Evolutionary conservation across 2,329 filamentous ascomycete species (phyloP).

Genomic region (Neofusicoccum laricinum): DNA sequence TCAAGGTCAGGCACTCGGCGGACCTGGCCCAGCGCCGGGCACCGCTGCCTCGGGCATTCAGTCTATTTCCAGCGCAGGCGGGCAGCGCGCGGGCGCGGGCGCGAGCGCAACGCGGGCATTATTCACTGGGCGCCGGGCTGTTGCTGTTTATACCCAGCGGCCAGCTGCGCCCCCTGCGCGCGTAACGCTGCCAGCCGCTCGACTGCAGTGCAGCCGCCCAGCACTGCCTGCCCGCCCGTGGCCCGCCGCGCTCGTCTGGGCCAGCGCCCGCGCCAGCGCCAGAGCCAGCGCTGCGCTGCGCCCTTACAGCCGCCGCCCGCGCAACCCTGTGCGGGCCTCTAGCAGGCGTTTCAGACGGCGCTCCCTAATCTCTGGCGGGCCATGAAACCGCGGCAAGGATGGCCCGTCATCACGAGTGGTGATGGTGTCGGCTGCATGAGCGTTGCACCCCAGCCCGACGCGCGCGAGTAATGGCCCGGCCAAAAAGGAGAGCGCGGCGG

Average conservation of each 20-base stretch:
- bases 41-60: neutral
- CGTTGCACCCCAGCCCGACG: neutral
- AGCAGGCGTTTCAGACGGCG: conserved; percentile 14
- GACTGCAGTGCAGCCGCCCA: too few species aligned
- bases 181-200: neutral
- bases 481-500: neutral
- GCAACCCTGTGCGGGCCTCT: conserved; percentile 1
- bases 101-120: too few species aligned
- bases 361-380: conserved; percentile 11
- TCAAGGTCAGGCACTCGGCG: conserved; percentile 10
- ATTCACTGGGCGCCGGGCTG: neutral
- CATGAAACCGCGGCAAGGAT: conserved; percentile 13
- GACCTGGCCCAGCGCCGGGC: neutral
- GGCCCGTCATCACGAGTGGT: neutral
- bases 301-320: neutral
- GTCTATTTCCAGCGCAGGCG: conserved; percentile 4
- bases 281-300: neutral
- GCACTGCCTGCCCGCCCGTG: too few species aligned
- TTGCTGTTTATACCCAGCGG: neutral
- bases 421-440: conserved; percentile 9
- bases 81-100: neutral
- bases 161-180: neutral
- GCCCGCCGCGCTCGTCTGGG: too few species aligned
- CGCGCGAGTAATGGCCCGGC: conserved; percentile 7
- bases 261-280: too few species aligned